Conservation (phyloP, 306 rosid species). For the Clitoria ternatea region DNA sequence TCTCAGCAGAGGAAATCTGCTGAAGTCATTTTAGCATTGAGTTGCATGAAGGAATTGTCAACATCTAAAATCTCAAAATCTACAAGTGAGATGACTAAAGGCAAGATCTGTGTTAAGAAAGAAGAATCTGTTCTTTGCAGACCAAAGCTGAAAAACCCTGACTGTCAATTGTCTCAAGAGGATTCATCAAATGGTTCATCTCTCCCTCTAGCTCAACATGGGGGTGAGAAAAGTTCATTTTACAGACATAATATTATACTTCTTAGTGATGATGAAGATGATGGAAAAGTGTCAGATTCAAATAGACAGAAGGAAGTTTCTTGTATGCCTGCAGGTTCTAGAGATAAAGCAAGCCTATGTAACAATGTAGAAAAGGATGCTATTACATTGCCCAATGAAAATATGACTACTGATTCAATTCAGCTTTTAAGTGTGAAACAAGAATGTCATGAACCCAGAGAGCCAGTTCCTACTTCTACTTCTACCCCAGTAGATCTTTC, state of each 20-base stretch:
- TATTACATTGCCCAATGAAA: conserved; percentile 30
- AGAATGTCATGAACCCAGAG: conserved; percentile 37
- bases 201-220: conserved; percentile 32
- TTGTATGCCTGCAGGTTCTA: conserved; percentile 33
- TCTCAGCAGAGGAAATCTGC: conserved; percentile 32
- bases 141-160: conserved; percentile 31
- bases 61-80: conserved; percentile 19
- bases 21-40: conserved; percentile 34
- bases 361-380: conserved; percentile 35
- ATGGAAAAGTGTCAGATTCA: conserved; percentile 43
- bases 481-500: conserved; percentile 36
- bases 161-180: conserved; percentile 51
- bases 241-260: conserved; percentile 45
- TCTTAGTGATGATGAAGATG: conserved; percentile 82
- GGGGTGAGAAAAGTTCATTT: conserved; percentile 39
- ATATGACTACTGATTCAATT: conserved; percentile 33
- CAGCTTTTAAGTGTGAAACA: conserved; percentile 31
- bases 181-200: conserved; percentile 41
- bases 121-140: conserved; percentile 38
- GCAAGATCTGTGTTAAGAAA: conserved; percentile 29
- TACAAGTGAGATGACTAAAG: conserved; percentile 26
- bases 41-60: conserved; percentile 19
- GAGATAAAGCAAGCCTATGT: conserved; percentile 43
- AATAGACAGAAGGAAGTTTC: conserved; percentile 36
- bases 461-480: conserved; percentile 32